phyloP scores from a whole-genome alignment of 2,329 filamentous ascomycete species.

The Ramularia endophylla region DNA sequence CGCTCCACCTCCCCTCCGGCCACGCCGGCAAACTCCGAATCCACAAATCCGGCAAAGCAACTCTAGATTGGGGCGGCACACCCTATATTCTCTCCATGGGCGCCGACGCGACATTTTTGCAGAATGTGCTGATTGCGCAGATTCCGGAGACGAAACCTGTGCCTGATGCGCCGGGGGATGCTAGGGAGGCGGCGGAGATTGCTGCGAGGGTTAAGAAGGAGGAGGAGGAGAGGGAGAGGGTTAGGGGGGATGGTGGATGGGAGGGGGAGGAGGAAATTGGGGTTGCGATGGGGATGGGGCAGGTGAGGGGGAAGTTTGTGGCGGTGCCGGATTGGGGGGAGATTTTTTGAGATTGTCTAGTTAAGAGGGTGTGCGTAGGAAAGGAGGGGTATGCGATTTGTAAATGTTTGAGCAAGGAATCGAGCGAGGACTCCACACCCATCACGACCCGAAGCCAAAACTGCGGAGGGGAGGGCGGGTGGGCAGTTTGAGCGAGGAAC shows the following conservation, averaged over 20 bases:
- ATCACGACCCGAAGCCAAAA: too few relatives aligned
- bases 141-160: constrained; percentile 26
- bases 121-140: constrained; percentile 50
- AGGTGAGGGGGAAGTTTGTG: constrained; percentile 60
- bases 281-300: constrained; percentile 51
- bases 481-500: too few relatives aligned
- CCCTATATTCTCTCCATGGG: constrained; percentile 53
- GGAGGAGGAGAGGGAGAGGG: constrained; percentile 7
- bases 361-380: too few relatives aligned
- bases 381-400: too few relatives aligned
- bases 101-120: constrained; percentile 51
- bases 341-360: constrained; percentile 42
- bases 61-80: constrained; percentile 58
- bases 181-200: too few relatives aligned
- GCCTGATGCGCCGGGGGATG: not conserved
- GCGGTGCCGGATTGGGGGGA: constrained; percentile 56
- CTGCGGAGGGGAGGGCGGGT: too few relatives aligned
- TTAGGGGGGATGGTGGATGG: not conserved
- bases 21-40: constrained; percentile 56
- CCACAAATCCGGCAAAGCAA: constrained; percentile 56
- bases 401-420: too few relatives aligned
- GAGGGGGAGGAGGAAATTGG: constrained; percentile 16
- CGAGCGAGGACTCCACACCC: too few relatives aligned
- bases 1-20: constrained; percentile 44
- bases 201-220: constrained; percentile 7